phyloP scores from a whole-genome alignment of 2,329 filamentous ascomycete species.

The Aspergillus japonicus region DNA sequence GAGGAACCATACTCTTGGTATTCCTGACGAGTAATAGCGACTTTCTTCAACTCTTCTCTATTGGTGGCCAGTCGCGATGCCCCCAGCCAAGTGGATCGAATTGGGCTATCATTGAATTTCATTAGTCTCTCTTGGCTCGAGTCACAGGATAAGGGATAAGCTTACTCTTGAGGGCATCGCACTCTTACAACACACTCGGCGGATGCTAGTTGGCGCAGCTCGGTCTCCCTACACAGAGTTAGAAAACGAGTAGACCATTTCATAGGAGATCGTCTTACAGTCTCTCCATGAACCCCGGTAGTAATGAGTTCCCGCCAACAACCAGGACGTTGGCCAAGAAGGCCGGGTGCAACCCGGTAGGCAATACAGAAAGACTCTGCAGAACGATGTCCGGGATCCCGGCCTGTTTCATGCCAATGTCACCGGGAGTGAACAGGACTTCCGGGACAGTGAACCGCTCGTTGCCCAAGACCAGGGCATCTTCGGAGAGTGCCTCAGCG shows the following conservation, averaged over 20 bases:
- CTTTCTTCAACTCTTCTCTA: slow-evolving; percentile 59
- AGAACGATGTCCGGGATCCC: slow-evolving; percentile 81
- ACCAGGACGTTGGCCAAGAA: slow-evolving; percentile 84
- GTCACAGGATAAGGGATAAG: slow-evolving; percentile 13
- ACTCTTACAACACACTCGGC: slow-evolving; percentile 77
- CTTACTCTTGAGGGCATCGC: slow-evolving; percentile 62
- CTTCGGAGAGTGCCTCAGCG: slow-evolving; percentile 60
- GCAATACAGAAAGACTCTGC: slow-evolving; percentile 71
- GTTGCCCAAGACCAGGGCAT: slow-evolving; percentile 82
- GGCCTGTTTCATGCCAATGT: slow-evolving; percentile 79
- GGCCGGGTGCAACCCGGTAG: slow-evolving; percentile 78
- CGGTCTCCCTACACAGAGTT: slow-evolving; percentile 52
- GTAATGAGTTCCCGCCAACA: slow-evolving; percentile 78
- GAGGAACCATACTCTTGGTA: slow-evolving; percentile 81
- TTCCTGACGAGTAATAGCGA: slow-evolving; percentile 81
- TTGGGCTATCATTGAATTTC: slow-evolving; percentile 50
- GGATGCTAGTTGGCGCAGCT: slow-evolving; percentile 69
- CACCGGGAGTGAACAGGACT: slow-evolving; percentile 79
- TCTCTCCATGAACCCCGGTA: slow-evolving; percentile 78
- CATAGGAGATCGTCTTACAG: slow-evolving; percentile 49
- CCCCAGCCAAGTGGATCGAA: slow-evolving; percentile 81
- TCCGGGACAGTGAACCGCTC: slow-evolving; percentile 91
- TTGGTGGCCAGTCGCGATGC: slow-evolving; percentile 75
- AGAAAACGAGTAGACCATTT: slow-evolving; percentile 13
- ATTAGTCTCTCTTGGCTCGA: slow-evolving; percentile 9